Evolutionary conservation across 257 asterid genomes (phyloP).

Genomic region (Ilex asprella): DNA sequence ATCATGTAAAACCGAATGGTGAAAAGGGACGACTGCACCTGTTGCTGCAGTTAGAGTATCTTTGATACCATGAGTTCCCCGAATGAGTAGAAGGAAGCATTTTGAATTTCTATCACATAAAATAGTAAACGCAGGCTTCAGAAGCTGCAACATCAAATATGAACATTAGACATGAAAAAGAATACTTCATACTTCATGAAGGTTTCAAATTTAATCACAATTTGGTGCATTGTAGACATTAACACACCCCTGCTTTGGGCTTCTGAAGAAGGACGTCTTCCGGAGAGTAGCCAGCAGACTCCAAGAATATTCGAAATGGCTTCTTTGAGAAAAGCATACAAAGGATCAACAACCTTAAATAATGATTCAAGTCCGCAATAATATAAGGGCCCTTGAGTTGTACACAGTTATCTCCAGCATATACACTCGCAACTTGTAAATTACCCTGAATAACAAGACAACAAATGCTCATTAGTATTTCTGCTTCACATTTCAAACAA

Average conservation of each 20-base stretch:
- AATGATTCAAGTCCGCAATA: constrained; percentile 46
- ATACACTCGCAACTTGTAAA: constrained; percentile 70
- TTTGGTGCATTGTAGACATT: background rate
- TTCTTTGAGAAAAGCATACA: constrained; percentile 74
- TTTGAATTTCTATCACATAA: constrained; percentile 56
- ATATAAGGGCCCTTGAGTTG: constrained; percentile 61
- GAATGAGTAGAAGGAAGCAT: constrained; percentile 76
- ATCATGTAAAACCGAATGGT: constrained; percentile 72
- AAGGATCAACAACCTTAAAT: constrained; percentile 57
- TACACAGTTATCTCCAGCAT: constrained; percentile 58
- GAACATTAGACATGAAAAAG: constrained; percentile 12
- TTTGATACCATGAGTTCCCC: constrained; percentile 85
- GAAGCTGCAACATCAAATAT: constrained; percentile 42
- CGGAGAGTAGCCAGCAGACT: constrained; percentile 49
- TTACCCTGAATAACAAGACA: constrained; percentile 49
- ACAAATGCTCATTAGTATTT: constrained; percentile 7
- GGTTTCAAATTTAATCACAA: no score
- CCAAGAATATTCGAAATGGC: constrained; percentile 71
- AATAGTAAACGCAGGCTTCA: constrained; percentile 79
- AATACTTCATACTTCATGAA: background rate
- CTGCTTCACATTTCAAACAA: background rate
- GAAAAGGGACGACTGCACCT: constrained; percentile 88
- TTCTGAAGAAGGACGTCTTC: constrained; percentile 68
- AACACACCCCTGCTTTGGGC: constrained; percentile 79
- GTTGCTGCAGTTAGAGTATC: constrained; percentile 84